These are phyloP conservation scores for Mucor circinelloides DNA, from an alignment of 371 early-diverging fungal genomes.

Conservation along the genomic window DNA sequence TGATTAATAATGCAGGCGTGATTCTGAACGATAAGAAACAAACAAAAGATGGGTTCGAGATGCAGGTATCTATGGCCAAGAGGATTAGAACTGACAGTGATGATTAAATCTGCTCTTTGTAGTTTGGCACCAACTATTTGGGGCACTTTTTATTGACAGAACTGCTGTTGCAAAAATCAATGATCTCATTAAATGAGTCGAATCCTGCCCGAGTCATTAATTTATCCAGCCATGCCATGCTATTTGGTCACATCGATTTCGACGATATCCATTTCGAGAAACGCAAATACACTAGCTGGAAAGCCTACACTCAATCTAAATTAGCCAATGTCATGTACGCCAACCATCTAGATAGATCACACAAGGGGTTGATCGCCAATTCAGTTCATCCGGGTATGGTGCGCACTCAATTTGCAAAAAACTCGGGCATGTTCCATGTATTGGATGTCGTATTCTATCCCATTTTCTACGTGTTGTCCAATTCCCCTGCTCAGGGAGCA, in stretches of 20 bases:
- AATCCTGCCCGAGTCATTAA: slow-evolving; percentile 47
- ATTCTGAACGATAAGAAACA: slow-evolving; percentile 23
- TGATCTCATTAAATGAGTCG: slow-evolving; percentile 22
- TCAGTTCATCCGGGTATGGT: slow-evolving; percentile 64
- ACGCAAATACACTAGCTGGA: slow-evolving; percentile 10
- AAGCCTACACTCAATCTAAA: slow-evolving; percentile 59
- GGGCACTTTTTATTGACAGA: slow-evolving; percentile 56
- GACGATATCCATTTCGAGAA: slow-evolving; percentile 29
- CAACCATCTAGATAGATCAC: slow-evolving; percentile 49
- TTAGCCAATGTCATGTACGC: slow-evolving; percentile 71
- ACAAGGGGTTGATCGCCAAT: slow-evolving; percentile 49
- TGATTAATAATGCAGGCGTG: slow-evolving; percentile 67
- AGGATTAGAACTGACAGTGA: slow-evolving; percentile 5
- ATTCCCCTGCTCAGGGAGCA: slow-evolving; percentile 23
- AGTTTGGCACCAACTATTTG: slow-evolving; percentile 70
- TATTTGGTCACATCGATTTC: slow-evolving; percentile 30
- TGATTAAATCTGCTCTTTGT: neutral
- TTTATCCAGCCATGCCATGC: slow-evolving; percentile 22
- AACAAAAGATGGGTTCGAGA: slow-evolving; percentile 68
- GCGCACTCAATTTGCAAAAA: slow-evolving; percentile 26
- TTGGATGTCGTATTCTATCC: slow-evolving; percentile 7
- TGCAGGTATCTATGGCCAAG: slow-evolving; percentile 33
- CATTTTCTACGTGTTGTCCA: slow-evolving; percentile 3
- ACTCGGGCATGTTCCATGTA: neutral
- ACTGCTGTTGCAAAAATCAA: slow-evolving; percentile 7